Evolutionary conservation across 2,329 filamentous ascomycete genomes (phyloP).

Genomic region (Trichoderma atroviride): DNA sequence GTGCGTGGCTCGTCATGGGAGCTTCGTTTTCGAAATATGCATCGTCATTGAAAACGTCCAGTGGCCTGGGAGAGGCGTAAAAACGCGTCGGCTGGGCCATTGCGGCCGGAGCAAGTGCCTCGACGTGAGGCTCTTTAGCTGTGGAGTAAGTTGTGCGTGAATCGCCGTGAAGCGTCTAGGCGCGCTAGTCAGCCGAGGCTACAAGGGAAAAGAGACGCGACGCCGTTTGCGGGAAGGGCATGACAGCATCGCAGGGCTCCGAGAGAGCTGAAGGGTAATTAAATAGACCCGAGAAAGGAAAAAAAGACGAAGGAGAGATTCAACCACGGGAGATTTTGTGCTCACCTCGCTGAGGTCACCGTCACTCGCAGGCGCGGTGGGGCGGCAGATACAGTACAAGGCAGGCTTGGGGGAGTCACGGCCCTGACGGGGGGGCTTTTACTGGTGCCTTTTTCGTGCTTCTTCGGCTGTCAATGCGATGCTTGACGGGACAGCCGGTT

Average conservation of each 20-base stretch:
- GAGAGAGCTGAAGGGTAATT: conserved; percentile 1
- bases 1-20: conserved; percentile 58
- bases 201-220: conserved; percentile 20
- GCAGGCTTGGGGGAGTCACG: conserved; percentile 24
- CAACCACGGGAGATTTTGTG: conserved; percentile 11
- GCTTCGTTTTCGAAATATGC: conserved; percentile 50
- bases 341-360: conserved; percentile 28
- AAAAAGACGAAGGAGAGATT: background rate
- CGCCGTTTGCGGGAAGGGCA: conserved; percentile 1
- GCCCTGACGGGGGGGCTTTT: conserved; percentile 23
- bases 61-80: conserved; percentile 49
- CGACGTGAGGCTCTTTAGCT: conserved; percentile 14
- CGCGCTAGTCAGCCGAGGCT: conserved; percentile 23
- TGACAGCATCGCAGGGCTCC: conserved; percentile 15
- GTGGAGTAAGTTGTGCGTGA: conserved; percentile 5
- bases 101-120: conserved; percentile 41
- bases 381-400: conserved; percentile 25
- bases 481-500: conserved; percentile 22
- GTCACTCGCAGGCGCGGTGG: conserved; percentile 26
- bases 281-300: background rate
- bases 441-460: conserved; percentile 2
- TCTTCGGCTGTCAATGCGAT: conserved; percentile 19
- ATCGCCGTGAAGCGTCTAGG: background rate
- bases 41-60: conserved; percentile 58
- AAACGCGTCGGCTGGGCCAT: conserved; percentile 59